Percentiles rank a stretch among this genome's conserved stretches.
Conservation (phyloP, 2,329 filamentous ascomycete genomes). For the Aureobasidium mangrovei region DNA sequence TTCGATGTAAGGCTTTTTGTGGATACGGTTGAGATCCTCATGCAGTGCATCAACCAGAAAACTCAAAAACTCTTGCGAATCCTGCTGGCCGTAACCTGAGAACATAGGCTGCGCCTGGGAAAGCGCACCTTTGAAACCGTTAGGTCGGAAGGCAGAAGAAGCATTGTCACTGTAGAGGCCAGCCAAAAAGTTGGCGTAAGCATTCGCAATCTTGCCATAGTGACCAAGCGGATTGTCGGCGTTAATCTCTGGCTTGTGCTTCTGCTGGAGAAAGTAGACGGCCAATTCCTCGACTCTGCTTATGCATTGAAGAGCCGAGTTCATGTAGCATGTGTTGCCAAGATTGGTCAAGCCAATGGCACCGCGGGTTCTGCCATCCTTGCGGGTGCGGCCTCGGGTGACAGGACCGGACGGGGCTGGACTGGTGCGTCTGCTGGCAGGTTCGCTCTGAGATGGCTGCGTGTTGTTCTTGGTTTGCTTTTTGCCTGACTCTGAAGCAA, state of each 20-base stretch:
- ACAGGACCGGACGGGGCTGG: slow-evolving; percentile 54
- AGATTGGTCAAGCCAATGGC: slow-evolving; percentile 80
- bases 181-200: slow-evolving; percentile 67
- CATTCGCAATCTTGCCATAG: slow-evolving; percentile 74
- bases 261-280: slow-evolving; percentile 70
- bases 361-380: slow-evolving; percentile 61
- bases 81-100: slow-evolving; percentile 90
- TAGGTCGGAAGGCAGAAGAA: slow-evolving; percentile 62
- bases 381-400: slow-evolving; percentile 63
- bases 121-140: slow-evolving; percentile 73
- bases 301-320: slow-evolving; percentile 90
- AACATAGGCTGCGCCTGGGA: slow-evolving; percentile 77
- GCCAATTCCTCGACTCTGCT: slow-evolving; percentile 89
- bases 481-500: slow-evolving; percentile 42
- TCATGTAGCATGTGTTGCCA: slow-evolving; percentile 99
- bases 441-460: slow-evolving; percentile 28
- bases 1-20: slow-evolving; percentile 94
- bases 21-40: slow-evolving; percentile 87
- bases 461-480: slow-evolving; percentile 40
- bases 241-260: slow-evolving; percentile 76
- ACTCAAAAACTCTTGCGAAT: slow-evolving; percentile 93
- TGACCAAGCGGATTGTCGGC: slow-evolving; percentile 76
- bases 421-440: slow-evolving; percentile 54
- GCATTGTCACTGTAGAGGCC: slow-evolving; percentile 67
- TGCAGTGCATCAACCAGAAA: slow-evolving; percentile 91